These are phyloP conservation scores for Porphyra umbilicalis DNA, from an alignment of 31 red algal genomes.

Conservation along the genomic window DNA sequence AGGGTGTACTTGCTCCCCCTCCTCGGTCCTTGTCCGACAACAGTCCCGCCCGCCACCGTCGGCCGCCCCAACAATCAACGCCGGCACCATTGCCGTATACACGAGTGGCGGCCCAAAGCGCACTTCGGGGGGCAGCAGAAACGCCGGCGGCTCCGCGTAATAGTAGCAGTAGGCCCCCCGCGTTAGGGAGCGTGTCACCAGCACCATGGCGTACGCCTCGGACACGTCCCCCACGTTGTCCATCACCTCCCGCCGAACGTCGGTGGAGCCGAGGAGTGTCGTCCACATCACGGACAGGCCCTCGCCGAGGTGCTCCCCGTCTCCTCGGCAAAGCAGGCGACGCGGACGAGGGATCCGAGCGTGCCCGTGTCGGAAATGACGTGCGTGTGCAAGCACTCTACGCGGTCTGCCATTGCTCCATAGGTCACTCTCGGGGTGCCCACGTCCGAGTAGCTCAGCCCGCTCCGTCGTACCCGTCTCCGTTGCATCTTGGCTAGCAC, in stretches of 20 bases:
- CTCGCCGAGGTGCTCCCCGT: neutral
- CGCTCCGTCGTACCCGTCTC: too few relatives aligned
- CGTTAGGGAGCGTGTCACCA: neutral
- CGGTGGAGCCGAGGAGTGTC: neutral
- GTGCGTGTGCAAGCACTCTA: too few relatives aligned
- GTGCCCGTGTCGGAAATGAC: too few relatives aligned
- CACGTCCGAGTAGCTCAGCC: too few relatives aligned
- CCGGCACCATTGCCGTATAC: neutral
- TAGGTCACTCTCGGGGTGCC: too few relatives aligned
- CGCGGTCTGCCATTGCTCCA: too few relatives aligned
- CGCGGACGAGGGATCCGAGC: neutral
- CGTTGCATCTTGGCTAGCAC: too few relatives aligned
- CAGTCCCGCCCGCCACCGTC: neutral
- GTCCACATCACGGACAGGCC: neutral
- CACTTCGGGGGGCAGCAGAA: neutral
- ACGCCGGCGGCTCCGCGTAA: neutral
- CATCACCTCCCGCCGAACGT: neutral
- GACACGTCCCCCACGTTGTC: neutral
- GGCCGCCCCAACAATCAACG: neutral
- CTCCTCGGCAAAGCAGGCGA: neutral
- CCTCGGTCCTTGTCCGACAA: too few relatives aligned
- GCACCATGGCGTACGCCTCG: neutral
- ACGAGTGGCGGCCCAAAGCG: neutral
- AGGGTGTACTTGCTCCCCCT: too few relatives aligned
- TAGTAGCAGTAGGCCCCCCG: neutral